Evolutionary conservation across 768 basidiomycete species (phyloP), one percentile per base, ranked within the genome.

Genomic region (Lanmaoa pseudosensibilis): DNA sequence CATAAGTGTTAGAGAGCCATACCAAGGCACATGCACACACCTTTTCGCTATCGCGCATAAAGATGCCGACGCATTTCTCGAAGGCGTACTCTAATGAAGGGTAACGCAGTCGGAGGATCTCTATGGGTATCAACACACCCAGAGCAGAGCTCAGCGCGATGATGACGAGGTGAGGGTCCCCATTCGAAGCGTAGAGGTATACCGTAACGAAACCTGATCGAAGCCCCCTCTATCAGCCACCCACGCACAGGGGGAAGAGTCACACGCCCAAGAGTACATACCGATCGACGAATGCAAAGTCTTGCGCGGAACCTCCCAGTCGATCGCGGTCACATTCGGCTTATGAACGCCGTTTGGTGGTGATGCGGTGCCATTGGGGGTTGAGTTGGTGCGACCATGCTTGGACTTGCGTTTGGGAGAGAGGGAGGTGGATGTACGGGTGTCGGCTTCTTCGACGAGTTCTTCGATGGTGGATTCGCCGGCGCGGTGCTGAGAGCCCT

Each of bases 261-360:
- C 54, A 65, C 52, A 32, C 36, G 50, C 18, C 16, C 33, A 53
- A 38, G 37, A n/a, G 47, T 50, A 78, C 86, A 32, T 39, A 92
- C 93, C 94, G 57, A 96, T 96, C 4, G 89, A 91, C 13, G 90
- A 88, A 72, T 97, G 94, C 43, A 97, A 70, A 11, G 83, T 73
- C 72, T 97, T 97, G 60, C 94, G 76, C 1, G 94, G 94, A 48
- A 97, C 86, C 73, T 97, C 94, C 86, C 88, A 94, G 73, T 94
- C 89, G 32, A 90, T 61, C 12, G 37, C 5, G 21, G 63, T 66
- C 25, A 61, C 56, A 18, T 58, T 64, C 7, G 63, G 61, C 27
- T 59, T 62, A 33, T 46, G 45, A 16, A 27, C 7, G n/a, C 43
- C 50, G 41, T 55, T 25, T 43, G 55, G 52, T 30, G 40, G 53